A percentile compares a stretch with the other conserved stretches of the same genome.
phyloP scores from a whole-genome alignment of 139 green algal genomes.

The Pleodorina starrii region DNA sequence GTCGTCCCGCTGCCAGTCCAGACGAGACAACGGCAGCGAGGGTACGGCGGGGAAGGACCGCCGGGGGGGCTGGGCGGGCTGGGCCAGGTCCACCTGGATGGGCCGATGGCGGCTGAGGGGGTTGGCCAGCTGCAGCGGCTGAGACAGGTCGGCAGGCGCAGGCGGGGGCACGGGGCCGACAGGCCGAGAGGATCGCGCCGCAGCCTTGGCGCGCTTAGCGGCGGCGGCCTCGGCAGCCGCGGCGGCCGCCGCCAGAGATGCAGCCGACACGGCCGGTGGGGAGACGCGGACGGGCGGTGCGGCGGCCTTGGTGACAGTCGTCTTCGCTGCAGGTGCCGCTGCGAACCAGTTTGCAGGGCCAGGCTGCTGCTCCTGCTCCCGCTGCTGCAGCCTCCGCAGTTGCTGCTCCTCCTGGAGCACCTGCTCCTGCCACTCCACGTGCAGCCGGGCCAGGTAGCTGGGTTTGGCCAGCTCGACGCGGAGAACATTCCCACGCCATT shows the following conservation, averaged over 20 bases:
- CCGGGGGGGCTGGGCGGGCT: neutral
- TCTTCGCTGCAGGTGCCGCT: neutral
- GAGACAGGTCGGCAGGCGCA: neutral
- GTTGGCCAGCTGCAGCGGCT: conserved; percentile 8
- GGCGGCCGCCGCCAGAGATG: neutral
- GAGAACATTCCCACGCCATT: conserved; percentile 68
- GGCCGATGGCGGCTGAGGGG: neutral
- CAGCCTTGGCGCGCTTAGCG: neutral
- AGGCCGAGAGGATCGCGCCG: neutral
- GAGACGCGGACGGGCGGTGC: neutral
- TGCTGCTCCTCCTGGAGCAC: neutral
- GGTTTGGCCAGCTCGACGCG: conserved; percentile 63
- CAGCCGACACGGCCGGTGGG: neutral
- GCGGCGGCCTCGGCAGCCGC: neutral
- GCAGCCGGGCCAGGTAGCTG: conserved; percentile 38
- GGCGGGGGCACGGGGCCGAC: neutral
- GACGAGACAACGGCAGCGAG: conserved; percentile 13
- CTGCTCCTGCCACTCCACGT: conserved; percentile 44
- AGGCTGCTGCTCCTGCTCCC: neutral
- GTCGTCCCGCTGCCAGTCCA: conserved; percentile 32
- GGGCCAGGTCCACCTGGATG: neutral
- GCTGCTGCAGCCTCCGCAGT: neutral
- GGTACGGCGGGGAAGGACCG: conserved; percentile 1
- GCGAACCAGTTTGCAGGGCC: neutral
- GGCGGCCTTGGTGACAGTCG: neutral